Conservation (phyloP, 352 stramenopile genomes). For the Globisporangium cederbergense region DNA sequence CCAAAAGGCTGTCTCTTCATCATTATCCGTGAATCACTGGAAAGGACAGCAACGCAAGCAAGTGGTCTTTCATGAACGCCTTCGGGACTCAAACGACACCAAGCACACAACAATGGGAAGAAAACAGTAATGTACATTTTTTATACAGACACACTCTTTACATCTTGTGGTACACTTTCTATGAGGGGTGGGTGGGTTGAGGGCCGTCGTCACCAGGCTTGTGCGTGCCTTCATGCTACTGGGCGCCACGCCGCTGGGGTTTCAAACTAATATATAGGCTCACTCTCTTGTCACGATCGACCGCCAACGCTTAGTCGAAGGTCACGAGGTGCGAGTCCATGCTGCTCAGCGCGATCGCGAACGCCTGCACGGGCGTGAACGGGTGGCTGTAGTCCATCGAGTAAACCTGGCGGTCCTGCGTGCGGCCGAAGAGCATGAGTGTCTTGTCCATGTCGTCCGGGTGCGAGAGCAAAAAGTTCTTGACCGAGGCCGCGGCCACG, state of each 20-base stretch:
- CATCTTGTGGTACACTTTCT: slow-evolving; percentile 13
- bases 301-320: slow-evolving; percentile 52
- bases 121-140: slow-evolving; percentile 26
- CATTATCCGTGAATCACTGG: too few relatives aligned
- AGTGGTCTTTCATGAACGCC: not conserved
- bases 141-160: slow-evolving; percentile 36
- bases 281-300: not conserved
- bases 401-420: slow-evolving; percentile 84
- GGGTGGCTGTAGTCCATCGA: slow-evolving; percentile 86
- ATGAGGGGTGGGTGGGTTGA: not conserved
- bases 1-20: too few relatives aligned
- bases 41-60: too few relatives aligned
- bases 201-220: too few relatives aligned
- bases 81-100: too few relatives aligned
- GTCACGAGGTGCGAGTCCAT: slow-evolving; percentile 88
- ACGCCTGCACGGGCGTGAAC: slow-evolving; percentile 83
- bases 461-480: slow-evolving; percentile 86
- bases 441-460: slow-evolving; percentile 86
- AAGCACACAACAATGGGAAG: too few relatives aligned
- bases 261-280: slow-evolving; percentile 5
- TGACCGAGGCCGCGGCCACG: slow-evolving; percentile 73
- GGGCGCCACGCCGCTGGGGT: not conserved
- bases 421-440: slow-evolving; percentile 84
- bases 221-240: not conserved
- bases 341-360: slow-evolving; percentile 84